Percentiles rank a stretch among this genome's conserved stretches.
phyloP scores from a whole-genome alignment of 805 yeast genomes.

The Barnettozyma vustinii region DNA sequence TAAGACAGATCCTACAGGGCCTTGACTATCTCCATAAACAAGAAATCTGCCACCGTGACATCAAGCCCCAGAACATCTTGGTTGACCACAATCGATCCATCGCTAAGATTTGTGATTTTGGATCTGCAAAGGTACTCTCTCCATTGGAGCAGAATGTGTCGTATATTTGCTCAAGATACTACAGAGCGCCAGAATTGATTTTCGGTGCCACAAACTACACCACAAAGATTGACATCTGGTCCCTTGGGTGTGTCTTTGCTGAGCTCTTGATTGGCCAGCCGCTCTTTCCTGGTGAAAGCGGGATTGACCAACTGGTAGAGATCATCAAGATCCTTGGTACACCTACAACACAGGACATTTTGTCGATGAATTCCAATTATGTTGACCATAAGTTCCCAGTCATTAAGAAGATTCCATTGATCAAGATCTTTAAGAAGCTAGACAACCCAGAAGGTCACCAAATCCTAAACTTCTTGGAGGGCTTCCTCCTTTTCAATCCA shows the following conservation, averaged over 20 bases:
- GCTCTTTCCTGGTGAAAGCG: conserved; percentile 94
- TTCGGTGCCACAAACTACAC: conserved; percentile 97
- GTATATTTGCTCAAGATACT: conserved; percentile 93
- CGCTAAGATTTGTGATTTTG: conserved; percentile 92
- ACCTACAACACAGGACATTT: conserved; percentile 86
- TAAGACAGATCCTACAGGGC: conserved; percentile 72
- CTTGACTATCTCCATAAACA: conserved; percentile 75
- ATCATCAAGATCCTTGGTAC: conserved; percentile 95
- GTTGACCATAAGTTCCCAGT: conserved; percentile 95
- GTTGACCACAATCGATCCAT: conserved; percentile 83
- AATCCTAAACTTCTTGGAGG: conserved; percentile 50
- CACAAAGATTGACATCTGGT: conserved; percentile 95
- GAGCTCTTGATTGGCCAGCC: conserved; percentile 95
- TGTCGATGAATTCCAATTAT: conserved; percentile 93
- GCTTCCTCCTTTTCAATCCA: conserved; percentile 66
- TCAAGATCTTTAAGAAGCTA: conserved; percentile 57
- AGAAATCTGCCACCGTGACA: conserved; percentile 85
- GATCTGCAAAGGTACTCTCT: conserved; percentile 85
- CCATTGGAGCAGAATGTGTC: conserved; percentile 93
- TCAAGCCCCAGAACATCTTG: conserved; percentile 83
- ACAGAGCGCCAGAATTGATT: conserved; percentile 95
- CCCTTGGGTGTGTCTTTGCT: conserved; percentile 97
- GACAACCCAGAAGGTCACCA: conserved; percentile 31
- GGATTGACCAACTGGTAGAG: conserved; percentile 95
- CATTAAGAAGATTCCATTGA: conserved; percentile 71